phyloP scores from a whole-genome alignment of 1,284 basidiomycete genomes.

The Lentinula novae-zelandiae region DNA sequence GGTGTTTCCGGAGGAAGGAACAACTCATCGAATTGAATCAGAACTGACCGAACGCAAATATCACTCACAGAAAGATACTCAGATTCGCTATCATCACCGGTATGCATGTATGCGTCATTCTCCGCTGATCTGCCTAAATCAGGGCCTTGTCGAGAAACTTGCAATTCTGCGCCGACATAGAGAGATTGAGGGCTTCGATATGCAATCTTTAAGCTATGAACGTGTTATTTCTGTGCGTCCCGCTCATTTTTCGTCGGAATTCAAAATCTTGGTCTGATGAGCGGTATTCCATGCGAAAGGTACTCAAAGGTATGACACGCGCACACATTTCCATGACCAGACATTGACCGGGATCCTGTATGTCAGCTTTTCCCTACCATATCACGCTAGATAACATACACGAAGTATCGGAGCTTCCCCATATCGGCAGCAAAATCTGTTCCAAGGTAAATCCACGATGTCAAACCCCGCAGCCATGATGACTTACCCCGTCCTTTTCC shows the following conservation, averaged over 20 bases:
- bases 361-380: conserved; percentile 56
- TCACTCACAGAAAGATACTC: conserved; percentile 8
- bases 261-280: neutral
- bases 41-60: neutral
- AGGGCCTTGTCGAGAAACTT: conserved; percentile 51
- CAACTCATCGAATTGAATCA: neutral
- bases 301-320: conserved; percentile 51
- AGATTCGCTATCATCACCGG: conserved; percentile 37
- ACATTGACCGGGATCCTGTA: neutral
- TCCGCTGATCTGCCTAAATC: conserved; percentile 64
- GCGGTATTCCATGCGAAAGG: conserved; percentile 27
- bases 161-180: conserved; percentile 56
- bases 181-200: conserved; percentile 58
- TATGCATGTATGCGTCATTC: conserved; percentile 61
- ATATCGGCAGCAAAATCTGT: conserved; percentile 57
- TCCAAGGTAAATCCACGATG: conserved; percentile 43
- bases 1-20: neutral
- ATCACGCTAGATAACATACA: conserved; percentile 40
- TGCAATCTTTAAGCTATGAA: conserved; percentile 65
- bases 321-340: neutral
- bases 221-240: conserved; percentile 58
- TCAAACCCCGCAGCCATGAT: neutral
- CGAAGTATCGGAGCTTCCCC: conserved; percentile 53
- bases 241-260: neutral
- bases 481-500: conserved; percentile 17